Evolutionary conservation across 208 protist genomes (phyloP).

Genomic region (Leishmania major): DNA sequence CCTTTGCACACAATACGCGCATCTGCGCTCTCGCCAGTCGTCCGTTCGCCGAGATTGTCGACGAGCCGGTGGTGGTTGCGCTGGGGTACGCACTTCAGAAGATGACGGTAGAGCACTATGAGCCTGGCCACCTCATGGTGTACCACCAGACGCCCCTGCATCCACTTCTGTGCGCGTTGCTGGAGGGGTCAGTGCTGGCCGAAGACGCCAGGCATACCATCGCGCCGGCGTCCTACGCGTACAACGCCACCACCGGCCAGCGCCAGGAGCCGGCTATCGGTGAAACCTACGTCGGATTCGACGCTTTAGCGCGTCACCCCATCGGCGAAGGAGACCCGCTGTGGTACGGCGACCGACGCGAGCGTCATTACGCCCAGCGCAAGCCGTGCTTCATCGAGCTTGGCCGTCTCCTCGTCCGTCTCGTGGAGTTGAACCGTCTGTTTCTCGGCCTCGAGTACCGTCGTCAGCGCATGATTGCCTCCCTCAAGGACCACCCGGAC

Average conservation of each 20-base stretch:
- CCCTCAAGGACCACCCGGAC: conserved; percentile 60
- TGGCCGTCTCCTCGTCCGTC: conserved; percentile 72
- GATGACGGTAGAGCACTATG: conserved; percentile 72
- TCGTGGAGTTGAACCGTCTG: conserved; percentile 79
- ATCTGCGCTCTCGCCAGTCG: conserved; percentile 66
- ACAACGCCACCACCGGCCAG: conserved; percentile 66
- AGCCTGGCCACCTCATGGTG: conserved; percentile 83
- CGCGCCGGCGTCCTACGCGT: conserved; percentile 69
- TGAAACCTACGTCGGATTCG: conserved; percentile 73
- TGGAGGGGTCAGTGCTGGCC: conserved; percentile 60
- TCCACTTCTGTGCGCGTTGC: conserved; percentile 67
- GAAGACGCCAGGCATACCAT: conserved; percentile 61
- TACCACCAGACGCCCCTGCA: conserved; percentile 81
- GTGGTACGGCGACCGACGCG: conserved; percentile 40
- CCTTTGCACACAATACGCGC: conserved; percentile 79
- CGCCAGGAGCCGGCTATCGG: conserved; percentile 62
- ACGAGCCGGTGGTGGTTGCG: conserved; percentile 70
- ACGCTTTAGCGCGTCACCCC: conserved; percentile 30
- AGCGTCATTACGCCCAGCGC: conserved; percentile 49
- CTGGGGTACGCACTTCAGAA: conserved; percentile 71
- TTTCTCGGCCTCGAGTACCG: conserved; percentile 76
- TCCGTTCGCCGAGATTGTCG: conserved; percentile 45
- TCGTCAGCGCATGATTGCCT: conserved; percentile 62
- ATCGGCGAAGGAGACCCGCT: conserved; percentile 70
- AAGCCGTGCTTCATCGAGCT: conserved; percentile 89